A percentile compares a stretch with the other conserved stretches of the same genome.
Conservation (phyloP, 352 stramenopile genomes). For the Phytophthora cryptogea region DNA sequence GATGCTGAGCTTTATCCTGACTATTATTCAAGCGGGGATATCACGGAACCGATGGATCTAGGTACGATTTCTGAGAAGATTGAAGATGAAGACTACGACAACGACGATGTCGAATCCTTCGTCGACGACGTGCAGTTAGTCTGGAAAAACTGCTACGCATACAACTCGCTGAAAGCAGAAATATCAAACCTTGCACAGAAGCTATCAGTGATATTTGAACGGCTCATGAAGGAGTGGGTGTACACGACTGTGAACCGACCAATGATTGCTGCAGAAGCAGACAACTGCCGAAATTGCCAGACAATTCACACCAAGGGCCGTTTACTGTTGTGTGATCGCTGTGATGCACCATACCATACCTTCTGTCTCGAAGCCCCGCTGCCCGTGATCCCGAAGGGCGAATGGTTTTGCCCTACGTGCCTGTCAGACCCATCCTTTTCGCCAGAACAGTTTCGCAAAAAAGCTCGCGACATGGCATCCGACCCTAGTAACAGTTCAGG, state of each 20-base stretch:
- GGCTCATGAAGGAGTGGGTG: slow-evolving; percentile 83
- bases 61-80: slow-evolving; percentile 84
- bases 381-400: slow-evolving; percentile 51
- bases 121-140: slow-evolving; percentile 82
- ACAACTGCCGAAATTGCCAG: slow-evolving; percentile 78
- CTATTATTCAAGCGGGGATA: slow-evolving; percentile 74
- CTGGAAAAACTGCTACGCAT: slow-evolving; percentile 88
- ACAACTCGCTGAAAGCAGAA: slow-evolving; percentile 83
- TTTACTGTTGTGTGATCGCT: slow-evolving; percentile 78
- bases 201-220: slow-evolving; percentile 75
- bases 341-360: slow-evolving; percentile 83
- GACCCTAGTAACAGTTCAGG: slow-evolving; percentile 19
- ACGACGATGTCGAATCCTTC: slow-evolving; percentile 81
- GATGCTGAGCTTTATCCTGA: slow-evolving; percentile 85
- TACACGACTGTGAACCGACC: slow-evolving; percentile 56
- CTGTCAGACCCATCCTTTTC: slow-evolving; percentile 57
- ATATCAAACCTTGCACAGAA: slow-evolving; percentile 81
- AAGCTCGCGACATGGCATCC: slow-evolving; percentile 26
- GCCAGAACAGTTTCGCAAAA: slow-evolving; percentile 59
- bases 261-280: slow-evolving; percentile 72
- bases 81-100: slow-evolving; percentile 85
- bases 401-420: slow-evolving; percentile 84
- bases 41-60: slow-evolving; percentile 83
- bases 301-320: slow-evolving; percentile 71
- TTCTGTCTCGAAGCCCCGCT: slow-evolving; percentile 78